Percentiles rank a stretch among this genome's conserved stretches.
These are phyloP conservation scores for Cladosporium halotolerans DNA, from an alignment of 2,329 filamentous ascomycete species.

Conservation along the genomic window DNA sequence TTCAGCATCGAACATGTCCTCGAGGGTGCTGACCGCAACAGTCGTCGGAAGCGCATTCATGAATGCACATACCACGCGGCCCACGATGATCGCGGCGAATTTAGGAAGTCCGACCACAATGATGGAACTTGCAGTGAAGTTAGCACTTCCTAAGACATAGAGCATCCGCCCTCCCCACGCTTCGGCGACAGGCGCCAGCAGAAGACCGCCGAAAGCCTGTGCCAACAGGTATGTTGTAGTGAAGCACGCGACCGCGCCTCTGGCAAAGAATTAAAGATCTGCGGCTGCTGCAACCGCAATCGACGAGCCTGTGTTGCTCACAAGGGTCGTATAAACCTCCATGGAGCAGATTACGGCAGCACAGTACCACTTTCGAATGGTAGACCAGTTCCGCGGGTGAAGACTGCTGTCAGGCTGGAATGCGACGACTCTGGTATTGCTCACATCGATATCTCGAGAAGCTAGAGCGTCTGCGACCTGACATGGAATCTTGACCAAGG, in stretches of 20 bases:
- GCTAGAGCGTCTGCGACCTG: neutral
- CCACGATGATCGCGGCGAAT: slow-evolving; percentile 32
- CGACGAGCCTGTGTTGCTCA: slow-evolving; percentile 19
- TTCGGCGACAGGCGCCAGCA: slow-evolving; percentile 35
- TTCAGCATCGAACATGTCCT: slow-evolving; percentile 43
- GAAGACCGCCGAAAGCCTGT: slow-evolving; percentile 32
- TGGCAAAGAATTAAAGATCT: slow-evolving; percentile 6
- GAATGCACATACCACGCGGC: slow-evolving; percentile 40
- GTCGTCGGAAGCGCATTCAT: slow-evolving; percentile 43
- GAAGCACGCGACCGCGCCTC: slow-evolving; percentile 11
- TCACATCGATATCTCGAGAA: neutral
- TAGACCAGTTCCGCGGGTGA: slow-evolving; percentile 17
- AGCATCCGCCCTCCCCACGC: slow-evolving; percentile 31
- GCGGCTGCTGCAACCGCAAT: slow-evolving; percentile 1
- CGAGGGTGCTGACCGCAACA: slow-evolving; percentile 43
- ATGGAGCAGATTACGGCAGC: slow-evolving; percentile 16
- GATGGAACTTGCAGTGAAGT: slow-evolving; percentile 29
- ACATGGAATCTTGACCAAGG: neutral
- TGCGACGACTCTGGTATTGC: neutral
- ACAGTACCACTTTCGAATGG: slow-evolving; percentile 14
- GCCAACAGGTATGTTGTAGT: slow-evolving; percentile 29
- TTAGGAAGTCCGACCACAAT: slow-evolving; percentile 34
- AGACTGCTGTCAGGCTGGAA: neutral
- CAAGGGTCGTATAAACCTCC: slow-evolving; percentile 17
- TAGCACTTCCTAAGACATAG: slow-evolving; percentile 28